phyloP scores from a whole-genome alignment of 305 asterid genomes.

The Rubia peregrina region DNA sequence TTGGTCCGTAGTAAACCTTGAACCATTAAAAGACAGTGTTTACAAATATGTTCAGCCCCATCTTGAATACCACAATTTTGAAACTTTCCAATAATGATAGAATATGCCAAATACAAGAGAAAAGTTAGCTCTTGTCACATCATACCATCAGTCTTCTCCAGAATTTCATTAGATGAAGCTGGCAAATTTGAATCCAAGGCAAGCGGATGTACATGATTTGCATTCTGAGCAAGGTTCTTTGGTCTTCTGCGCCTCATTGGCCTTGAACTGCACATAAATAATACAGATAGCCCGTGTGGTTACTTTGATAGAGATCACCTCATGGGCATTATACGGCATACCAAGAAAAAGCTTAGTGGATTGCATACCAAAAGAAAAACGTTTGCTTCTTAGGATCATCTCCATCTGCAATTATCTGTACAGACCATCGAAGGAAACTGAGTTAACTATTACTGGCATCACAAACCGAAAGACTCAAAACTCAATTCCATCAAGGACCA shows the following conservation, averaged over 20 bases:
- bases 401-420: slow-evolving; percentile 80
- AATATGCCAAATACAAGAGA: background rate
- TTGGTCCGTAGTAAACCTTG: background rate
- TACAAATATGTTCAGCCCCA: slow-evolving; percentile 1
- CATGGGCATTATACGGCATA: slow-evolving; percentile 12
- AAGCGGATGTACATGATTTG: slow-evolving; percentile 72
- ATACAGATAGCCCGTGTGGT: slow-evolving; percentile 24
- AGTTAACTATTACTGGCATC: slow-evolving; percentile 11
- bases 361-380: slow-evolving; percentile 68
- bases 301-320: slow-evolving; percentile 13
- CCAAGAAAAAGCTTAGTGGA: slow-evolving; percentile 15
- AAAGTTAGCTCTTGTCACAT: slow-evolving; percentile 15
- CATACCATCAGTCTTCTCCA: slow-evolving; percentile 71
- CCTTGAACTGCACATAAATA: slow-evolving; percentile 52
- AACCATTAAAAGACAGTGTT: background rate
- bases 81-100: background rate
- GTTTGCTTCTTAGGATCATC: slow-evolving; percentile 90
- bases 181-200: slow-evolving; percentile 56
- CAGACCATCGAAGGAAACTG: slow-evolving; percentile 15
- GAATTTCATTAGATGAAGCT: slow-evolving; percentile 40
- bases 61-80: background rate
- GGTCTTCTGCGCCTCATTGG: slow-evolving; percentile 50
- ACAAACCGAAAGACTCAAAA: background rate
- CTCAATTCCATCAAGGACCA: background rate
- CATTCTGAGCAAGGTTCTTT: slow-evolving; percentile 40